A percentile compares a stretch with the other conserved stretches of the same genome.
phyloP scores from a whole-genome alignment of 148 eudicot species.

The Polygonum maritimum region DNA sequence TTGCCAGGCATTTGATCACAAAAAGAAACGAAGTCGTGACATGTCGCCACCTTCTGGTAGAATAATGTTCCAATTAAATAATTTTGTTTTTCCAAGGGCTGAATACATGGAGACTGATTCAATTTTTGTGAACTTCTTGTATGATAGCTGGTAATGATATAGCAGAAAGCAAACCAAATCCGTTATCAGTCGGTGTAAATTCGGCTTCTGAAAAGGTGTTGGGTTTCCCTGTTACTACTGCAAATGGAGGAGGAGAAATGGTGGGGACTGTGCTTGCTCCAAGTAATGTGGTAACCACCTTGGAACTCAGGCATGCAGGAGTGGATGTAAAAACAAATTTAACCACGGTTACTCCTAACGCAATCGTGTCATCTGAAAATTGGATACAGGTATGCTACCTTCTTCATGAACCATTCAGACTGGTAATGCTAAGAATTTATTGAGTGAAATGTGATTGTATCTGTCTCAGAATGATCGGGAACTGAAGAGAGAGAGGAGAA shows the following conservation, averaged over 20 bases:
- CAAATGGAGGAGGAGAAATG: conserved; percentile 29
- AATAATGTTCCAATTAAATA: conserved; percentile 2
- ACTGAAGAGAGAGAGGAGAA: conserved; percentile 69
- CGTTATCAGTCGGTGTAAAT: conserved; percentile 12
- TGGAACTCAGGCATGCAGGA: conserved; percentile 8
- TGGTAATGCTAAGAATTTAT: background rate
- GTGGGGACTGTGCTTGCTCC: conserved; percentile 27
- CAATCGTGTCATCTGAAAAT: conserved; percentile 44
- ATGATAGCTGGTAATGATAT: conserved; percentile 37
- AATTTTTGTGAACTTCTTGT: background rate
- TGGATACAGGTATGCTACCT: conserved; percentile 54
- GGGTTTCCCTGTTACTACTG: conserved; percentile 36
- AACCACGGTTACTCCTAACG: conserved; percentile 25
- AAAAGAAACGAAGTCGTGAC: conserved; percentile 62
- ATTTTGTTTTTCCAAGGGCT: background rate
- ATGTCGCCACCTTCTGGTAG: conserved; percentile 52
- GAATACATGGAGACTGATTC: background rate
- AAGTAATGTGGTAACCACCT: conserved; percentile 12
- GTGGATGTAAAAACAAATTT: conserved; percentile 27
- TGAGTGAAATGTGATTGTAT: background rate
- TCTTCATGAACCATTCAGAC: background rate
- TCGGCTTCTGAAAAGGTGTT: conserved; percentile 32
- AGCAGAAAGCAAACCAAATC: conserved; percentile 25
- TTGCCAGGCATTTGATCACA: conserved; percentile 47
- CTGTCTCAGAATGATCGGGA: conserved; percentile 62